Percentiles rank a stretch among this genome's conserved stretches.
phyloP scores from a whole-genome alignment of 257 asterid genomes.

The Ophiorrhiza pumila region DNA sequence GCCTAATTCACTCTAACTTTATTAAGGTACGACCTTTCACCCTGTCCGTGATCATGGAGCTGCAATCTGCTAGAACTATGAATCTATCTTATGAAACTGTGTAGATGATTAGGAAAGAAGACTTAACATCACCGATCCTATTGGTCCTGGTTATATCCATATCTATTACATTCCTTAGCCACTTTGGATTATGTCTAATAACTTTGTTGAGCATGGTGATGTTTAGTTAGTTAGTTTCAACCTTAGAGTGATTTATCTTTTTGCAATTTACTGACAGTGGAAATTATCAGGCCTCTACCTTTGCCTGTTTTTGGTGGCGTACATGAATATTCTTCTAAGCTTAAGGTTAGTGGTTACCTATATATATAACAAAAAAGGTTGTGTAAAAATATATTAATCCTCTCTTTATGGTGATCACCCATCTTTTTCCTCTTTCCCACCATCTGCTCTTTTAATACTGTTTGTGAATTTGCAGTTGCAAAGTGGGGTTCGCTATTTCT shows the following conservation, averaged over 20 bases:
- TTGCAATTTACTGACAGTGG: conserved; percentile 26
- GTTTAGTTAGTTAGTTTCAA: neutral
- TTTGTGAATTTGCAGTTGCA: conserved; percentile 54
- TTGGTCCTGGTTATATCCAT: neutral
- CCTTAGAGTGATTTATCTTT: neutral
- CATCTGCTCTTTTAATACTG: conserved; percentile 25
- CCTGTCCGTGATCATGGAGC: neutral
- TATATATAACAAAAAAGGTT: neutral
- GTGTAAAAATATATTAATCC: conserved; percentile 3
- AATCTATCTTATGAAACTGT: neutral
- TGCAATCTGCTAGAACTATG: neutral
- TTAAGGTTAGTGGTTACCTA: conserved; percentile 49
- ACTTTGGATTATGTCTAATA: neutral
- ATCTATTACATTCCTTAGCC: neutral
- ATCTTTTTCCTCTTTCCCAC: neutral
- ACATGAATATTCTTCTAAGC: conserved; percentile 39
- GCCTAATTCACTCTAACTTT: neutral
- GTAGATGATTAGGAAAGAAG: neutral
- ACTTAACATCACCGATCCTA: neutral
- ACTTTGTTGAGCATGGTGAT: neutral
- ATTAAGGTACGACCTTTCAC: neutral
- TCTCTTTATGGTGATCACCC: conserved; percentile 15
- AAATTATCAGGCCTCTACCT: conserved; percentile 52
- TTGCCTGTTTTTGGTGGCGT: conserved; percentile 43
- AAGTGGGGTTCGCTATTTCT: conserved; percentile 54